phyloP scores from a whole-genome alignment of 2,329 filamentous ascomycete genomes.

The Colletotrichum brevisporum region DNA sequence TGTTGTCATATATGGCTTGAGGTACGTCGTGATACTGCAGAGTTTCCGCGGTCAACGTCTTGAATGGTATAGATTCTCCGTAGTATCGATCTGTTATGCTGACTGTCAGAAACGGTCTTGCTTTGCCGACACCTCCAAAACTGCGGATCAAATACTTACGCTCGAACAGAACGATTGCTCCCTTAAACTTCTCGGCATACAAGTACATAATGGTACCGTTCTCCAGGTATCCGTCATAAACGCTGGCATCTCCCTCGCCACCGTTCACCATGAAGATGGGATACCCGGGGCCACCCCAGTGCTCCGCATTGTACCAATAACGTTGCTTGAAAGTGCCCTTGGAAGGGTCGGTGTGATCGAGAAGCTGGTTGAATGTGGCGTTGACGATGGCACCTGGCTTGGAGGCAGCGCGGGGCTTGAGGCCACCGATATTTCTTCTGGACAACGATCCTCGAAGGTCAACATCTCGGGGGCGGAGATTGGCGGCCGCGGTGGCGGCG shows the following conservation, averaged over 20 bases:
- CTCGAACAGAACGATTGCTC: conserved; percentile 34
- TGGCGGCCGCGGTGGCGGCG: conserved; percentile 1
- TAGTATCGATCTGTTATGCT: conserved; percentile 31
- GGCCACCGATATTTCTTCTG: conserved; percentile 3
- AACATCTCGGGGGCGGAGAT: neutral
- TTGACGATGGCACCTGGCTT: conserved; percentile 1
- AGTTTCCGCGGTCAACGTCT: conserved; percentile 35
- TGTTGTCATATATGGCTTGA: conserved; percentile 38
- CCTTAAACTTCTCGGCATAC: conserved; percentile 30
- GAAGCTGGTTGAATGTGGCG: conserved; percentile 26
- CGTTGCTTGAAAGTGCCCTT: conserved; percentile 35
- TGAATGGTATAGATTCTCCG: conserved; percentile 32
- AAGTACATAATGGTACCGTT: conserved; percentile 20
- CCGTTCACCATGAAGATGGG: conserved; percentile 34
- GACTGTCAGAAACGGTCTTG: neutral
- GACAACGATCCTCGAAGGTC: neutral
- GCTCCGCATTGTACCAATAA: conserved; percentile 35
- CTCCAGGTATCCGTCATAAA: conserved; percentile 1
- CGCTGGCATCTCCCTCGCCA: conserved; percentile 21
- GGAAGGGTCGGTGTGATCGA: conserved; percentile 34
- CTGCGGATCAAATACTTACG: neutral
- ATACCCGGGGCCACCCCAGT: conserved; percentile 31
- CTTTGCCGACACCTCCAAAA: neutral
- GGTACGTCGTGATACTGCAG: conserved; percentile 33
- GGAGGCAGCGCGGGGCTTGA: neutral